Evolutionary conservation across 225 moss, liverwort and hornwort species (phyloP).

Genomic region (Pleurozium schreberi): DNA sequence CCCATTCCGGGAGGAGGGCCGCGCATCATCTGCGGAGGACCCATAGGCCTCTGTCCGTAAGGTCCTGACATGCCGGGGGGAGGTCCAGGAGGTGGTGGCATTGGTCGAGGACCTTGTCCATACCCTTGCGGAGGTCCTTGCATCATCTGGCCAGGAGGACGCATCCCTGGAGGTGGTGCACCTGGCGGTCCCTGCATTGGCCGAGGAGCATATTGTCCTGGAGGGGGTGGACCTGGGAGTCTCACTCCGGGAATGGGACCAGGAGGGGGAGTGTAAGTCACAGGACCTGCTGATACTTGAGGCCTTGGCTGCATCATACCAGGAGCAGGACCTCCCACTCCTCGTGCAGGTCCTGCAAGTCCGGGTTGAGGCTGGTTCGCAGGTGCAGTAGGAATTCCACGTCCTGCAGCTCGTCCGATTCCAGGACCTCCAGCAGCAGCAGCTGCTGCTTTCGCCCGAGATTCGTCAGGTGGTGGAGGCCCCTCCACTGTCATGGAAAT

Average conservation of each 20-base stretch:
- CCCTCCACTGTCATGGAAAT: slow-evolving; percentile 96
- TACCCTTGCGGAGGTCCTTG: slow-evolving; percentile 36
- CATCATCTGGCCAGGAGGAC: slow-evolving; percentile 63
- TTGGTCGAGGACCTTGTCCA: slow-evolving; percentile 44
- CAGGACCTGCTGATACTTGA: slow-evolving; percentile 81
- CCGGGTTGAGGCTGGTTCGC: slow-evolving; percentile 89
- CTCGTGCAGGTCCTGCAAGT: slow-evolving; percentile 74
- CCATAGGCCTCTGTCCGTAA: slow-evolving; percentile 81
- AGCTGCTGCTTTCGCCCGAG: slow-evolving; percentile 78
- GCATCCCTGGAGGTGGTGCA: slow-evolving; percentile 63
- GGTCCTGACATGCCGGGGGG: slow-evolving; percentile 45
- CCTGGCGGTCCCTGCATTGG: slow-evolving; percentile 51
- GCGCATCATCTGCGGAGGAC: slow-evolving; percentile 96
- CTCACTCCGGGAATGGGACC: slow-evolving; percentile 60
- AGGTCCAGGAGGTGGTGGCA: slow-evolving; percentile 58
- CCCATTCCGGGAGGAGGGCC: slow-evolving; percentile 84
- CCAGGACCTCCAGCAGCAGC: slow-evolving; percentile 80
- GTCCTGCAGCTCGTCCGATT: slow-evolving; percentile 76
- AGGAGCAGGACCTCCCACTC: slow-evolving; percentile 85
- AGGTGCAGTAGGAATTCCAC: slow-evolving; percentile 85
- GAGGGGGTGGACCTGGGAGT: slow-evolving; percentile 67
- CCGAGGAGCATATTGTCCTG: slow-evolving; percentile 63
- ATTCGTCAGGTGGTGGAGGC: slow-evolving; percentile 94
- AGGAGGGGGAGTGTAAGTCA: slow-evolving; percentile 62
- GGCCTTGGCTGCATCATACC: slow-evolving; percentile 98